Conservation (phyloP, 2,329 filamentous ascomycete genomes). For the Clarireedia monteithiana region DNA sequence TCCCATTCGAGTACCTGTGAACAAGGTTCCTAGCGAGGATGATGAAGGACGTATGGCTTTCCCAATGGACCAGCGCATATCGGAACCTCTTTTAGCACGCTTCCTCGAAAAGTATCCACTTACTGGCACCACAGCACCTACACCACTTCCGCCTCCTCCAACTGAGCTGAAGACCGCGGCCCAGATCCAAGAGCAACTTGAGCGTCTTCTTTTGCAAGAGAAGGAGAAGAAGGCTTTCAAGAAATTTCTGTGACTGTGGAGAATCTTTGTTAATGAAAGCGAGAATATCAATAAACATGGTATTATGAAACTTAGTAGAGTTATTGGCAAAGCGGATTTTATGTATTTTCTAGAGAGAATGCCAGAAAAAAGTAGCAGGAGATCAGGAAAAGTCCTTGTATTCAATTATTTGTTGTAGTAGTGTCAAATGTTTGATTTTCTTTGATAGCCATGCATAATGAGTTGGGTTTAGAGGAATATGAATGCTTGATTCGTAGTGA, state of each 20-base stretch:
- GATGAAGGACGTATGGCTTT: slow-evolving; percentile 19
- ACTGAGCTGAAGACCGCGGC: not conserved
- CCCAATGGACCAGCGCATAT: slow-evolving; percentile 18
- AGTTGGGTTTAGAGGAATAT: not conserved
- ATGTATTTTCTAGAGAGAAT: not conserved
- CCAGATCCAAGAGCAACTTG: slow-evolving; percentile 9
- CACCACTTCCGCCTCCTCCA: not conserved
- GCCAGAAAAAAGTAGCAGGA: not conserved
- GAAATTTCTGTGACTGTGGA: not conserved
- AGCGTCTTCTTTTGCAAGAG: slow-evolving; percentile 6
- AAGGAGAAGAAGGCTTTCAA: slow-evolving; percentile 9
- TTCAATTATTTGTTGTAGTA: slow-evolving; percentile 3
- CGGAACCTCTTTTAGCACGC: slow-evolving; percentile 18
- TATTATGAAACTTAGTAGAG: not conserved
- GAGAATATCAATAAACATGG: not conserved
- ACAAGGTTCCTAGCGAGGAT: slow-evolving; percentile 6
- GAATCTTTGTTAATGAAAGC: not conserved
- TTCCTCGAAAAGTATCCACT: slow-evolving; percentile 27
- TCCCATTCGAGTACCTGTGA: not conserved
- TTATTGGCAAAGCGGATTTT: not conserved
- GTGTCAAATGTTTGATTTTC: slow-evolving; percentile 1
- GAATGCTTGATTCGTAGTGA: not conserved
- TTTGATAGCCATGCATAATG: not conserved
- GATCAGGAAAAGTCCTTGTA: not conserved
- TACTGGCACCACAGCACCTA: slow-evolving; percentile 21